Evolutionary conservation across 345 rosid species (phyloP).

Genomic region (Melaleuca alternifolia): DNA sequence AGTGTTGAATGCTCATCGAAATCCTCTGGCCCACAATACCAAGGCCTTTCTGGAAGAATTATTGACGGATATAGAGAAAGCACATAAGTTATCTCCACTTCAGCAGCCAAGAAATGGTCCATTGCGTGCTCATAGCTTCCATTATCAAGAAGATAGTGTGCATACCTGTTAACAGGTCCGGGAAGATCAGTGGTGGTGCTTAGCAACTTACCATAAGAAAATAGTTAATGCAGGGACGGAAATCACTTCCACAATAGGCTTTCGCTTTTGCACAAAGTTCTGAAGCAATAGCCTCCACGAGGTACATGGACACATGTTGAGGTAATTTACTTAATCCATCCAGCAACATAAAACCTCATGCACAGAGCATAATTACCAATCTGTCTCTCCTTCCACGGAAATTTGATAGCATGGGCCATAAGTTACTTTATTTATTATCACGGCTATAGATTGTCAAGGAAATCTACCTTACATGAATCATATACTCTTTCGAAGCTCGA

Average conservation of each 20-base stretch:
- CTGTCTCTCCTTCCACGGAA: not conserved
- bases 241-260: not conserved
- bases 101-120: constrained; percentile 92
- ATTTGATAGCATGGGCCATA: not conserved
- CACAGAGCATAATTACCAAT: not conserved
- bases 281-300: not conserved
- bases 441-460: not conserved
- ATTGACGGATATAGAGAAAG: constrained; percentile 80
- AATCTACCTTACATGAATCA: constrained; percentile 78
- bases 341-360: not conserved
- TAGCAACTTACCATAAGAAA: not conserved
- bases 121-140: constrained; percentile 92
- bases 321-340: not conserved
- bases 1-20: constrained; percentile 55
- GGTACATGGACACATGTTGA: not conserved
- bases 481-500: constrained; percentile 83
- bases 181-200: not conserved
- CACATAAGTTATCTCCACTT: constrained; percentile 77
- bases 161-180: constrained; percentile 44
- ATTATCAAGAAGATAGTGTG: constrained; percentile 78
- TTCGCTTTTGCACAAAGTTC: not conserved
- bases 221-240: not conserved
- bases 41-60: constrained; percentile 53
- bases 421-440: not conserved
- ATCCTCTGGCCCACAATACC: constrained; percentile 54